Base-by-base conservation (phyloP, 345 rosid species). In the Gossypium bickii region DNA sequence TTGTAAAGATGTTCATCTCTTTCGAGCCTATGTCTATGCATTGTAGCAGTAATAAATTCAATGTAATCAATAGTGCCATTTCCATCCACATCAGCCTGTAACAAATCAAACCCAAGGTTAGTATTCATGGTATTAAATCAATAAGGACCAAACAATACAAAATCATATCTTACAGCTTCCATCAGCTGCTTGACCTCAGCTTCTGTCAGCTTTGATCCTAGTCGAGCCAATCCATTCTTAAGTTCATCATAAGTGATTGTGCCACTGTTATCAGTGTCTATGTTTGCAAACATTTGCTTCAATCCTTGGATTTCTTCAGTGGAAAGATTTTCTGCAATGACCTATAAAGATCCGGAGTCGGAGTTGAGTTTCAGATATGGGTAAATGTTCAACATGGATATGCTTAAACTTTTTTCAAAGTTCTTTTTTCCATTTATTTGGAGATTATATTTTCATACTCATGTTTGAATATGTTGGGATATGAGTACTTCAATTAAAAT, bases 81-180 rank as follows among this genome's bases (percentile, higher is more conserved):
- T 69, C 94, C 94, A 82, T 94, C 97, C 61, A 88, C 93, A 84
- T 92, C 97, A 79, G 97, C 96, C 97, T 92, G 84, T 65, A 76
- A 67, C 34, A 29, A 12, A 58, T 22, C 60, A 47, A 66, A 59
- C 16, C 18, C 25, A 75, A 16, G 3, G 27, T 44, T 41, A 38
- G 24, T 6, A 27, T 56, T 20, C 60, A 20, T 20, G 55, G 16
- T 22, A 20, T 58, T 38, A 24, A 27, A 3, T 47, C n/a, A n/a
- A 41, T 10, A 25, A 11, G 12, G 6, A 68, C 9, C 9, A 34
- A 34, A 34, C 7, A 34, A 34, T 15, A 27, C 15, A 1, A 12
- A 51, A 43, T 41, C 1, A 16, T 49, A 68, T 78, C 89, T 86
- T 83, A 94, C 97, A 77, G 97, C 97, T 74, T 92, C 97, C 97